Evolutionary conservation across 345 rosid species (phyloP).

Genomic region (Leavenworthia alabamica): DNA sequence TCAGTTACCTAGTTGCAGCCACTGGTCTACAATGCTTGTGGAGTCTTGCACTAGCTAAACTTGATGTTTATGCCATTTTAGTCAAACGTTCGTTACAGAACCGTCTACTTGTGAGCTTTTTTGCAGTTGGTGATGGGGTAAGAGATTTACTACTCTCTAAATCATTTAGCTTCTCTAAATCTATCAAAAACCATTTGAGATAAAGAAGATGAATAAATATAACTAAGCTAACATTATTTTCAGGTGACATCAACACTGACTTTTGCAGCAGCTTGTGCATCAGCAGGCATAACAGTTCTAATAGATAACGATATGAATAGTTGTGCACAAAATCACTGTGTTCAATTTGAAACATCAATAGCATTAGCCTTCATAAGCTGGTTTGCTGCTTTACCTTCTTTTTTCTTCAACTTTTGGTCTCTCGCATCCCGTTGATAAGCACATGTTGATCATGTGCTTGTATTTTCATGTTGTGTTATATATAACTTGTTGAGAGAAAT

Average conservation of each 20-base stretch:
- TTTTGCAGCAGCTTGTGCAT: slow-evolving; percentile 73
- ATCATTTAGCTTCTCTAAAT: not conserved
- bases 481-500: not conserved
- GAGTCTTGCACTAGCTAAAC: slow-evolving; percentile 60
- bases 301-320: slow-evolving; percentile 47
- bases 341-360: slow-evolving; percentile 59
- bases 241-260: slow-evolving; percentile 74
- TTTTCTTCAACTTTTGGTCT: slow-evolving; percentile 69
- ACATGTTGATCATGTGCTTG: not conserved
- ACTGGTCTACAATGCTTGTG: slow-evolving; percentile 69
- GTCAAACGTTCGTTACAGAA: slow-evolving; percentile 66
- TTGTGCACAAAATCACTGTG: slow-evolving; percentile 56
- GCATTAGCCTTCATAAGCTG: slow-evolving; percentile 75
- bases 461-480: slow-evolving; percentile 10
- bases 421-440: slow-evolving; percentile 50
- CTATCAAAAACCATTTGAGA: not conserved
- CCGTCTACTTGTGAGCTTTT: slow-evolving; percentile 38
- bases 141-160: slow-evolving; percentile 16
- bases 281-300: slow-evolving; percentile 81
- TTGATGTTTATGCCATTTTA: slow-evolving; percentile 59
- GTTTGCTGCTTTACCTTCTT: slow-evolving; percentile 59
- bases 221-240: not conserved
- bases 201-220: too few species aligned
- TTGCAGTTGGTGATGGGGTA: slow-evolving; percentile 85
- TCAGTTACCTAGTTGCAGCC: slow-evolving; percentile 76